Evolutionary conservation across 352 stramenopile species (phyloP), one percentile per base, ranked within the genome.

Genomic region (Aphanomyces cochlioides): DNA sequence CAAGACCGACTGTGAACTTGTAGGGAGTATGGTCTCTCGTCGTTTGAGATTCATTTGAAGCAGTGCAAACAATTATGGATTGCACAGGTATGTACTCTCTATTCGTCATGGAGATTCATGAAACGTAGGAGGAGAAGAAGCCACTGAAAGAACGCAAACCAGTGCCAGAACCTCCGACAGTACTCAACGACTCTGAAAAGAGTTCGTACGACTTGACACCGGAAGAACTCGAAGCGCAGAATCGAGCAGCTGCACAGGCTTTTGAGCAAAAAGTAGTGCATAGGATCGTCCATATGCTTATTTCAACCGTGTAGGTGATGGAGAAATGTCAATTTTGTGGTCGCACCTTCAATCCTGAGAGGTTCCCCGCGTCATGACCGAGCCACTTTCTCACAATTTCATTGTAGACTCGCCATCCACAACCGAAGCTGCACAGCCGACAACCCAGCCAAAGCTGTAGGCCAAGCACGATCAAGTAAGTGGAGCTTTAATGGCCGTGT

Each of bases 21-120:
- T 38, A 70, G 64, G 45, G 84, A 93, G 47, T 93, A 93, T 58
- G 85, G 84, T 0, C 74, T 90, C 28, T 90, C 84, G 12, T 92
- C 85, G 13, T 92, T 92, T 65, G 84, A 93, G 7, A 93, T 93
- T 63, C 85, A 93, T 57, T 72, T 93, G 43, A 91, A 90, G 73
- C 85, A 93, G 50, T 93, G 85, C 78, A 93, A 93, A 72, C 89
- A 91, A 56, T 70, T 93, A 3, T 93, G 84, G 75, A 73, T 90
- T 47, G 74, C 84, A 6, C 81, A 89, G 78, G 79, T 87, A 15
- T 28, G n/a, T 39, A 4, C 21, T 6, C 37, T 13, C 13, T 36
- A 7, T 60, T 7, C 7, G 21, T 15, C 8, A 60, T 41, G 7
- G n/a, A 69, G 38, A n/a, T 17, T 28, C 17, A 15, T 8, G 28